Percentiles rank a stretch among this genome's conserved stretches.
Evolutionary conservation across 139 green algal genomes (phyloP).

Genomic region (Asterochloris sp.): DNA sequence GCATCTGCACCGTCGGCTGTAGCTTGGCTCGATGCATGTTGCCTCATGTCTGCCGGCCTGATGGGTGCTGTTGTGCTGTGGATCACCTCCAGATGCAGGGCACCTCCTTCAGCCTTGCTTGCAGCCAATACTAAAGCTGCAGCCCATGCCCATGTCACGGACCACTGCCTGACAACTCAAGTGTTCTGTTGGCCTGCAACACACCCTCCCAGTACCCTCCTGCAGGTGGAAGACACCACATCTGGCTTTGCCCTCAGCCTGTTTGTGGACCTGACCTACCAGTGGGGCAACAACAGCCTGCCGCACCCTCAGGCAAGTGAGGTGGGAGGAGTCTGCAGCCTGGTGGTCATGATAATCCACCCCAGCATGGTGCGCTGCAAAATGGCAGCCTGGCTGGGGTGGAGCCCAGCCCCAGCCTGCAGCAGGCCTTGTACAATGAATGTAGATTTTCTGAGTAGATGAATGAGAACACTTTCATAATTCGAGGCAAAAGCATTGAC

Average conservation of each 20-base stretch:
- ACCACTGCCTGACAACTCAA: background rate
- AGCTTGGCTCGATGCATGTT: background rate
- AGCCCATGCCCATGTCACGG: background rate
- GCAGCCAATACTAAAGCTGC: background rate
- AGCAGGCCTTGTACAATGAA: too few species aligned
- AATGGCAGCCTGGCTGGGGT: too few species aligned
- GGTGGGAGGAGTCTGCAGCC: too few species aligned
- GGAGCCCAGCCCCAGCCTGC: too few species aligned
- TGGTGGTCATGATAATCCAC: too few species aligned
- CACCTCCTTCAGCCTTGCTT: background rate
- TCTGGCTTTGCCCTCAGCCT: conserved; percentile 9
- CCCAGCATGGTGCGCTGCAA: too few species aligned
- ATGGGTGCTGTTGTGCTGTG: background rate
- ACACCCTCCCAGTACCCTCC: too few species aligned
- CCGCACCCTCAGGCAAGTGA: too few species aligned
- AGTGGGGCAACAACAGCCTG: background rate
- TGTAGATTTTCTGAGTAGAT: too few species aligned
- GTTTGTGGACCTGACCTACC: conserved; percentile 10
- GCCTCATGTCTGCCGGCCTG: background rate
- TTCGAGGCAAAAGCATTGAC: too few species aligned
- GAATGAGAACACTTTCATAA: too few species aligned
- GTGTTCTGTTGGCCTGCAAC: background rate
- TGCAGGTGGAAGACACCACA: conserved; percentile 9
- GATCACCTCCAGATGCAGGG: background rate
- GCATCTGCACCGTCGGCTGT: too few species aligned